A percentile compares a stretch with the other conserved stretches of the same genome.
These are phyloP conservation scores for Solanum rostratum DNA, from an alignment of 257 asterid genomes.

Conservation along the genomic window DNA sequence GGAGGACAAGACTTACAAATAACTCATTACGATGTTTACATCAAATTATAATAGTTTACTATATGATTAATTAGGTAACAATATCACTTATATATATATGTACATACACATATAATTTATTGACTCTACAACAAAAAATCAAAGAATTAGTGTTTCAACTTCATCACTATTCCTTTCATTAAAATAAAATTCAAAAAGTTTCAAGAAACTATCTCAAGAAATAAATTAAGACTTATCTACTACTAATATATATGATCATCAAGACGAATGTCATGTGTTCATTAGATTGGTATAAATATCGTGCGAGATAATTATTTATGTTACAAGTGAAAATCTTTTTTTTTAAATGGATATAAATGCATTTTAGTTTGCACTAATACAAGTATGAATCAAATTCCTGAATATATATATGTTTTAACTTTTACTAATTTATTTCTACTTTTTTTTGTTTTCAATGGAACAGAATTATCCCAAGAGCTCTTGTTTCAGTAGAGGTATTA, in stretches of 20 bases:
- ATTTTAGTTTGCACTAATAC: not conserved
- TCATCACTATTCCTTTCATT: not conserved
- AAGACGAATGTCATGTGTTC: not conserved
- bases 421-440: not conserved
- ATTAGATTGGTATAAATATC: not conserved
- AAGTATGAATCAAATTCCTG: not conserved
- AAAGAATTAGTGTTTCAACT: not conserved
- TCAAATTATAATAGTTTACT: not conserved
- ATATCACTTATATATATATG: no score
- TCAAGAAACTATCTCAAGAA: not conserved
- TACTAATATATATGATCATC: not conserved
- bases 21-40: not conserved
- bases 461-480: conserved; percentile 58
- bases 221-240: no score
- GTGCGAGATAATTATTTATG: not conserved
- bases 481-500: conserved; percentile 48
- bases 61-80: not conserved
- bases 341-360: not conserved
- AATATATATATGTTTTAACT: not conserved
- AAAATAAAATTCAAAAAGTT: not conserved
- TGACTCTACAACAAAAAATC: not conserved
- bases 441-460: not conserved
- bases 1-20: not conserved
- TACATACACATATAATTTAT: not conserved
- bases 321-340: not conserved